Percentiles rank a stretch among this genome's conserved stretches.
Evolutionary conservation across 805 yeast species (phyloP).

Genomic region (Yamadazyma olivae): DNA sequence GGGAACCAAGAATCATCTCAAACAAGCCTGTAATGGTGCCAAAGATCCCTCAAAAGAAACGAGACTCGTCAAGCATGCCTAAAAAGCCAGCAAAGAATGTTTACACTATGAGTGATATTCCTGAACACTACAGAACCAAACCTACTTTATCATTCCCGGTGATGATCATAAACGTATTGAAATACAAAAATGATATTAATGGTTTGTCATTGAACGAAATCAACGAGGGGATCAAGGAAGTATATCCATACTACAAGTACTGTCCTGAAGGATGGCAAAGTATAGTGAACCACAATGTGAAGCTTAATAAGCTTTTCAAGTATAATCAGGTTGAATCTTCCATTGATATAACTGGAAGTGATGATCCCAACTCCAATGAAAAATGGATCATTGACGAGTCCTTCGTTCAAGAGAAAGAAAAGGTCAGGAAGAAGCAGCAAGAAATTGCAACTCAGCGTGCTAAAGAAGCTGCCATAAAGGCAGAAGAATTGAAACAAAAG

Average conservation of each 20-base stretch:
- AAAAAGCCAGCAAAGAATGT: constrained; percentile 54
- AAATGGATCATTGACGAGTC: constrained; percentile 90
- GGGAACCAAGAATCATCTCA: constrained; percentile 28
- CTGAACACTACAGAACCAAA: constrained; percentile 79
- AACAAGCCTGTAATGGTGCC: constrained; percentile 29
- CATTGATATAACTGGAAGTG: constrained; percentile 27
- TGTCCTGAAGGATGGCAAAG: constrained; percentile 99
- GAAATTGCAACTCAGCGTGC: constrained; percentile 62
- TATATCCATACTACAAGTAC: constrained; percentile 87
- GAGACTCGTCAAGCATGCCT: constrained; percentile 22
- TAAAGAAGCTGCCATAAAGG: constrained; percentile 50
- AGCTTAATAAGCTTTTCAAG: constrained; percentile 76
- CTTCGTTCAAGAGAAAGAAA: constrained; percentile 78
- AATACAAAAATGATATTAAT: constrained; percentile 59
- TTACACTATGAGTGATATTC: constrained; percentile 80
- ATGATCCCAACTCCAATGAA: constrained; percentile 54
- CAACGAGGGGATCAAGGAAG: constrained; percentile 78
- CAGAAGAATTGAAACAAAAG: constrained; percentile 50
- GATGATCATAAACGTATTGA: constrained; percentile 74
- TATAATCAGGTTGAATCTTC: neutral
- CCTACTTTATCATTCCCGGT: constrained; percentile 81
- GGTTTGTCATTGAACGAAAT: constrained; percentile 72
- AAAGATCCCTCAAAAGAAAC: constrained; percentile 28
- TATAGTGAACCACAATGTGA: constrained; percentile 85
- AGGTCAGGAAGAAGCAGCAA: constrained; percentile 58